A percentile compares a stretch with the other conserved stretches of the same genome.
These are phyloP conservation scores for Volvox africanus DNA, from an alignment of 139 green algal species.

Conservation along the genomic window DNA sequence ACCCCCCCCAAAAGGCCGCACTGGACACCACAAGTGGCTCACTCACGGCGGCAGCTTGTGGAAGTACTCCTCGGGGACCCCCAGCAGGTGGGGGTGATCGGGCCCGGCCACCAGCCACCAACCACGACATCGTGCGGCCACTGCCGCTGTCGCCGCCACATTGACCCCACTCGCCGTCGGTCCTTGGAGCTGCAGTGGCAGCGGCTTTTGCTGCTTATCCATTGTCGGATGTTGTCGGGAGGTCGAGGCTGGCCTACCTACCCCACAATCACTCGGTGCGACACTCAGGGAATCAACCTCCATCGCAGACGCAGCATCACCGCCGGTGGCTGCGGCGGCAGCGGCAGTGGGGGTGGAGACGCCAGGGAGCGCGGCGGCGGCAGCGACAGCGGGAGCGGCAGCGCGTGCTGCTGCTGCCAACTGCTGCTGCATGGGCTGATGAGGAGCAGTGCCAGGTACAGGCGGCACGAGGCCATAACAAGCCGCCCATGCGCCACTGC, in stretches of 20 bases:
- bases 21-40: background rate
- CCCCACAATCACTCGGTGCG: background rate
- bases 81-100: slow-evolving; percentile 22
- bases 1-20: too few species aligned
- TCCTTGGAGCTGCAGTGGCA: background rate
- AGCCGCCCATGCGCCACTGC: slow-evolving; percentile 15
- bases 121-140: background rate
- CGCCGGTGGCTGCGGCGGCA: background rate
- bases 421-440: slow-evolving; percentile 39
- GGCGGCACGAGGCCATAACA: background rate
- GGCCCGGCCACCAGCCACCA: slow-evolving; percentile 31
- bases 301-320: background rate
- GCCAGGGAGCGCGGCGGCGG: background rate
- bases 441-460: background rate
- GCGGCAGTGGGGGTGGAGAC: background rate
- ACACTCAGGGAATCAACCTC: background rate
- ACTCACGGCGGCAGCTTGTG: slow-evolving; percentile 23
- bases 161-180: background rate
- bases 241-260: background rate
- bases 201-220: background rate
- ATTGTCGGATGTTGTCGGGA: background rate
- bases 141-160: background rate
- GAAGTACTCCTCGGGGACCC: slow-evolving; percentile 10
- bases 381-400: background rate
- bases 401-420: background rate